Evolutionary conservation across 1,284 basidiomycete genomes (phyloP), one percentile per base, ranked within the genome.

Genomic region (Cryptococcus maquisensis): DNA sequence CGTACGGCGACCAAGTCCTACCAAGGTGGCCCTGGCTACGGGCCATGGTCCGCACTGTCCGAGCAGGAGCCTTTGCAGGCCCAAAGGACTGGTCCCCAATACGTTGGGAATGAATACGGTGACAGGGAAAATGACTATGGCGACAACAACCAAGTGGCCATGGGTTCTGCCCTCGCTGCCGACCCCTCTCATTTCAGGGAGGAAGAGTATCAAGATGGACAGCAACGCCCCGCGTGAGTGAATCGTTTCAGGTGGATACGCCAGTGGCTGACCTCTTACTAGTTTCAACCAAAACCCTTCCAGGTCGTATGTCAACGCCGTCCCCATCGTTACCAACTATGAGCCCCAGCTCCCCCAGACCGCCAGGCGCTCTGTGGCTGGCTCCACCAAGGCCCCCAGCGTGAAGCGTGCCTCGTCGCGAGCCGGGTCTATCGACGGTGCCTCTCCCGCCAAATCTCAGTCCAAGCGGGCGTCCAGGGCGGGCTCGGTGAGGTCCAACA

Each of bases 291-390:
- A 67, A 9, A 39, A 63, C 36, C 68, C 68, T 15, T 74, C 73
- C 3, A 61, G 73, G 28, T 74, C 73, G 7, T 76, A 76, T 61
- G 57, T 67, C 62, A 66, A 68, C 49, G 16, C 39, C 16, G 66
- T 71, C 40, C 64, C 68, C 21, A 66, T 71, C 57, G 65, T 71
- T 21, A 71, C 68, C 42, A 71, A 65, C 38, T 71, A 68, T 57
- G 67, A 68, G 47, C 55, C 59, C 13, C 60, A 65, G 20, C 38
- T 60, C n/a, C 52, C 51, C 32, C 61, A 62, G 4, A 41, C 46
- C 28, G 51, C 56, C 52, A 58, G 55, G n/a, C 55, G 54, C 28
- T 61, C 64, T 8, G 51, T 62, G 28, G 54, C 62, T n/a, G 56
- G 51, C 10, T 59, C 56, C 18, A 57, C 41, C 44, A 57, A 49